These are phyloP conservation scores for Barnettozyma salicaria DNA, from an alignment of 805 yeast genomes.

Conservation along the genomic window DNA sequence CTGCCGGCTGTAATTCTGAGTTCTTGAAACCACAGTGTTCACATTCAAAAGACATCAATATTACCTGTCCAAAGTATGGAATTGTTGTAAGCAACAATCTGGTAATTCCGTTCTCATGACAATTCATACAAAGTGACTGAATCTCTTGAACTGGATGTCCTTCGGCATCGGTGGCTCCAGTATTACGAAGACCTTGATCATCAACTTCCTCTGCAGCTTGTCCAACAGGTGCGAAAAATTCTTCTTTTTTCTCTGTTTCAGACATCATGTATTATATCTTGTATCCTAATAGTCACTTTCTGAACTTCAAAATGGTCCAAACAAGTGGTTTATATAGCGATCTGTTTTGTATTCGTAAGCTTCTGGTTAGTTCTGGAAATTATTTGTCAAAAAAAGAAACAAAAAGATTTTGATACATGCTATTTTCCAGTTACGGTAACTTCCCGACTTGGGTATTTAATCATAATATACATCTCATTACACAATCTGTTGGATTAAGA, in stretches of 20 bases:
- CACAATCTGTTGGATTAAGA: too few relatives aligned
- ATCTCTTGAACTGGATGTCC: constrained; percentile 96
- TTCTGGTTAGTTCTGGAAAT: constrained; percentile 5
- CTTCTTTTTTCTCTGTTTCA: constrained; percentile 28
- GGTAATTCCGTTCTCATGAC: constrained; percentile 81
- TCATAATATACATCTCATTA: too few relatives aligned
- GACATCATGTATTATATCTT: too few relatives aligned
- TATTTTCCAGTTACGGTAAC: not conserved
- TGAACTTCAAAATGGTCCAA: too few relatives aligned
- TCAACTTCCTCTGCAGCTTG: constrained; percentile 47
- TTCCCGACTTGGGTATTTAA: not conserved
- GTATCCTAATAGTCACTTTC: too few relatives aligned
- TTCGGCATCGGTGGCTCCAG: constrained; percentile 77
- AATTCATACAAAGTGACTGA: constrained; percentile 93
- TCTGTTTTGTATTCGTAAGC: too few relatives aligned
- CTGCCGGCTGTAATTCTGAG: constrained; percentile 94
- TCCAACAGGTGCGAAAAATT: constrained; percentile 54
- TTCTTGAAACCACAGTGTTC: constrained; percentile 91
- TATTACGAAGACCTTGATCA: constrained; percentile 45
- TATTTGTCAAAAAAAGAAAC: not conserved
- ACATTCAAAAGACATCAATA: constrained; percentile 92
- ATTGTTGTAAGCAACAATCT: constrained; percentile 78
- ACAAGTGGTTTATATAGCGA: too few relatives aligned
- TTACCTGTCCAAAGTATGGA: constrained; percentile 87
- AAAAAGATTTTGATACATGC: constrained; percentile 4